Evolutionary conservation across 768 basidiomycete species (phyloP), one percentile per base, ranked within the genome.

Genomic region (Kwoniella dejecticola): DNA sequence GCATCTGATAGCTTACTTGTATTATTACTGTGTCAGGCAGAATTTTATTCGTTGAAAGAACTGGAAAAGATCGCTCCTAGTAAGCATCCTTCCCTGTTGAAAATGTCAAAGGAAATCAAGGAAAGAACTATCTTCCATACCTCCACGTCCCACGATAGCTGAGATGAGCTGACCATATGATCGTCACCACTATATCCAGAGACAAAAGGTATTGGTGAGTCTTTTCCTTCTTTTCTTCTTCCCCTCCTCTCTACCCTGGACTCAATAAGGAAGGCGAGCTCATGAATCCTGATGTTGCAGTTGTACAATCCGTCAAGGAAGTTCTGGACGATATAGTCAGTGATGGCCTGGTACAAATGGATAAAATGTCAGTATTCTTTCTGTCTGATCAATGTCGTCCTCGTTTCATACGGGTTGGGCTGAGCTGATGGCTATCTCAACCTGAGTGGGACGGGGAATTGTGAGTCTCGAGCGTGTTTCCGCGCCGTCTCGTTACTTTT

Each of bases 261-360:
- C n/a, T n/a, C n/a, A n/a, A n/a, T n/a, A n/a, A n/a, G n/a, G 8
- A 12, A 44, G 19, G 13, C 27, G 54, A 55, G 13, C 27, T 13
- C 13, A 38, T 26, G 4, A 26, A 11, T 45, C 21, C 4, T 27
- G 8, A 41, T 3, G 24, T 45, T 55, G 19, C 63, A 91, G 93
- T 94, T 1, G 87, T 88, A 10, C 93, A 95, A 77, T 87, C 88
- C 1, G 89, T 97, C 40, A 96, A 96, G 74, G 93, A 97, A 68
- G 88, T 95, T 0, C 79, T 96, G 2, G 89, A 91, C 70, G 87
- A 88, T 1, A 83, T 97, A 27, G 87, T 91, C 10, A 89, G 92
- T 66, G 93, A 96, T 69, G 86, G 88, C 1, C 81, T 93, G 27
- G 91, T 95, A 23, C 86, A 89, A 73, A 82, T 82, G 45, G 94